Percentiles rank a stretch among this genome's conserved stretches.
Evolutionary conservation across 2,329 filamentous ascomycete genomes (phyloP).

Genomic region (Diplodia intermedia): DNA sequence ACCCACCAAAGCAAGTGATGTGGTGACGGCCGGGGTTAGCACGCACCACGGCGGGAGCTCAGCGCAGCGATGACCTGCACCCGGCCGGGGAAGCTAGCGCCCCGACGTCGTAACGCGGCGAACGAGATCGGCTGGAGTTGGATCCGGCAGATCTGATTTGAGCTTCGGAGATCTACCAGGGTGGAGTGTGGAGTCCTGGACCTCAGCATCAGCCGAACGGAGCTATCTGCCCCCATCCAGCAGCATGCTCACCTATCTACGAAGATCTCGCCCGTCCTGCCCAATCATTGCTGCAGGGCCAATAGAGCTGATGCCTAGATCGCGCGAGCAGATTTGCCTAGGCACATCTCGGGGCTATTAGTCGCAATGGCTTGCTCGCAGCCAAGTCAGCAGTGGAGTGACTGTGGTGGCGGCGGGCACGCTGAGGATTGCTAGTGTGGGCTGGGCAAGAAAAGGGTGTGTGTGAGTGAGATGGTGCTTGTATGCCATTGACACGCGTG

Average conservation of each 20-base stretch:
- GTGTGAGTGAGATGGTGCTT: background rate
- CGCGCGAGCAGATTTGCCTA: constrained; percentile 18
- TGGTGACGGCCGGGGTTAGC: background rate
- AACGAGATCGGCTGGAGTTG: background rate
- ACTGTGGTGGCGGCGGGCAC: constrained; percentile 8
- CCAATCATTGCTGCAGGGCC: constrained; percentile 5
- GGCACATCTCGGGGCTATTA: background rate
- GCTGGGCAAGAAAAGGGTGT: constrained; percentile 2
- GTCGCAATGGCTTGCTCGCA: constrained; percentile 9
- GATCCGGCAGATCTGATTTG: constrained; percentile 20
- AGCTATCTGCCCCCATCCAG: constrained; percentile 4
- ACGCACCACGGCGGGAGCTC: constrained; percentile 6
- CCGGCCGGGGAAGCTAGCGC: constrained; percentile 13
- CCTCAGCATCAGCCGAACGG: constrained; percentile 3
- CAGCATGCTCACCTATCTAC: constrained; percentile 5
- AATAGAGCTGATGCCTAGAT: background rate
- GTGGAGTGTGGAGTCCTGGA: background rate
- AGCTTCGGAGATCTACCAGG: constrained; percentile 10
- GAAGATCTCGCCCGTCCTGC: constrained; percentile 14
- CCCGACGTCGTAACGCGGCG: constrained; percentile 7
- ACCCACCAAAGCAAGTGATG: constrained; percentile 5
- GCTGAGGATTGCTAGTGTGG: constrained; percentile 11
- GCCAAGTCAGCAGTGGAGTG: constrained; percentile 7
- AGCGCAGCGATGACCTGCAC: constrained; percentile 12
- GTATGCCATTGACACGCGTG: background rate